Conservation (phyloP, 352 stramenopile genomes). For the Phytophthora gonapodyides region DNA sequence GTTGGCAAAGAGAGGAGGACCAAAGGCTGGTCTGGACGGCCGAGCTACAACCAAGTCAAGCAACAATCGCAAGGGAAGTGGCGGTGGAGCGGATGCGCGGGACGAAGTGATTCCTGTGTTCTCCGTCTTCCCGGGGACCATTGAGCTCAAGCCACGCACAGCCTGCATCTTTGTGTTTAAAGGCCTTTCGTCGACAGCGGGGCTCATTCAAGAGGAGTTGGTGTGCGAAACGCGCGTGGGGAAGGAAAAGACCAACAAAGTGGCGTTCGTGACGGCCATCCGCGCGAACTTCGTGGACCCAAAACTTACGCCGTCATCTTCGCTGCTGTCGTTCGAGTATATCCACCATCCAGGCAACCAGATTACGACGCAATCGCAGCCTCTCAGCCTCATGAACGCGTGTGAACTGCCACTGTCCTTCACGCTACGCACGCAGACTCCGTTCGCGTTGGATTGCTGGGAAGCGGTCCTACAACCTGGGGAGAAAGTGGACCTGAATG, state of each 20-base stretch:
- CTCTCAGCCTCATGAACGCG: slow-evolving; percentile 86
- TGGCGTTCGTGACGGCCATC: slow-evolving; percentile 91
- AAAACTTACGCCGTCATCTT: slow-evolving; percentile 74
- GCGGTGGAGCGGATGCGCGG: slow-evolving; percentile 10
- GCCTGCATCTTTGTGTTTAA: slow-evolving; percentile 94
- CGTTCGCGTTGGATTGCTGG: slow-evolving; percentile 93
- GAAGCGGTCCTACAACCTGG: slow-evolving; percentile 86
- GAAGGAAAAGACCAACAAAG: slow-evolving; percentile 90
- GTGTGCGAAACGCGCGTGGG: slow-evolving; percentile 92
- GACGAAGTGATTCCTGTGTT: slow-evolving; percentile 74
- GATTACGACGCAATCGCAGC: slow-evolving; percentile 68
- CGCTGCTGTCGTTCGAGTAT: slow-evolving; percentile 88
- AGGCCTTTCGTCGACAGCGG: slow-evolving; percentile 67
- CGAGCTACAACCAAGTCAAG: slow-evolving; percentile 19
- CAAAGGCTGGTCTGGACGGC: slow-evolving; percentile 9
- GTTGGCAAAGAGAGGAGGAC: slow-evolving; percentile 26
- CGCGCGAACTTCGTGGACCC: slow-evolving; percentile 91
- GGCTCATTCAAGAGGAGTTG: slow-evolving; percentile 81
- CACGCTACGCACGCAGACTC: slow-evolving; percentile 86
- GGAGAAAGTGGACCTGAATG: slow-evolving; percentile 78
- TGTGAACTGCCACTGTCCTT: slow-evolving; percentile 92
- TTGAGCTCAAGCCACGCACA: slow-evolving; percentile 93
- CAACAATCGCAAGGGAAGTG: slow-evolving; percentile 28
- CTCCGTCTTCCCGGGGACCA: slow-evolving; percentile 89
- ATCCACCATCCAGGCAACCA: slow-evolving; percentile 76